Conservation (phyloP, 306 rosid genomes). For the Canavalia ensiformis region DNA sequence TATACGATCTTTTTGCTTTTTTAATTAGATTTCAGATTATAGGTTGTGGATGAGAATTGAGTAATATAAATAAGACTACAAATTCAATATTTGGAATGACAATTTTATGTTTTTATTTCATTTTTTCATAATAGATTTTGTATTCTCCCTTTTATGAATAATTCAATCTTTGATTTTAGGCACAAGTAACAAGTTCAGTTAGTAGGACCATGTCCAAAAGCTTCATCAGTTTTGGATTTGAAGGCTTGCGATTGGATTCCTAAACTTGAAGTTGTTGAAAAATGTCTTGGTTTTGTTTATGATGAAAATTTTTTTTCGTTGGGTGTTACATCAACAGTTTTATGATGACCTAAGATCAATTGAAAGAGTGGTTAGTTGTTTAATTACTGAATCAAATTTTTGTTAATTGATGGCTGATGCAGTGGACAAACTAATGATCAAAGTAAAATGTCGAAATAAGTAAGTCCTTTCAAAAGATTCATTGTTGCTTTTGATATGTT, state of each 20-base stretch:
- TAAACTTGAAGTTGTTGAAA: conserved; percentile 72
- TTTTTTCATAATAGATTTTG: no score
- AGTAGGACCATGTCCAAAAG: conserved; percentile 66
- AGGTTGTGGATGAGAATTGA: no score
- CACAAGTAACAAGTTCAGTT: no score
- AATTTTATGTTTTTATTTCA: no score
- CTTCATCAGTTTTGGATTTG: conserved; percentile 62
- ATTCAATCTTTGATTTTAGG: no score
- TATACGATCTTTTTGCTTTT: no score
- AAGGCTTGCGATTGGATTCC: conserved; percentile 83
- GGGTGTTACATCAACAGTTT: conserved; percentile 74
- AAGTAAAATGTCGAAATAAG: conserved; percentile 45
- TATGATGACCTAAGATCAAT: conserved; percentile 72
- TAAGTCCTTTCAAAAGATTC: conserved; percentile 22
- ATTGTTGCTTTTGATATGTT: background rate
- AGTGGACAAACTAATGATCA: conserved; percentile 59
- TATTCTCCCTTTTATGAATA: no score
- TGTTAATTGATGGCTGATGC: conserved; percentile 63
- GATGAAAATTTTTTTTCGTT: conserved; percentile 78
- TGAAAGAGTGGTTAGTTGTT: conserved; percentile 60
- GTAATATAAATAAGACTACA: no score
- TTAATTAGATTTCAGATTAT: no score
- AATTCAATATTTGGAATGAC: no score
- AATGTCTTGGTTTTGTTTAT: conserved; percentile 66
- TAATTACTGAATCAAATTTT: conserved; percentile 67